Evolutionary conservation across 495 filamentous ascomycete genomes (phyloP).

Genomic region (Annulohypoxylon stygium): DNA sequence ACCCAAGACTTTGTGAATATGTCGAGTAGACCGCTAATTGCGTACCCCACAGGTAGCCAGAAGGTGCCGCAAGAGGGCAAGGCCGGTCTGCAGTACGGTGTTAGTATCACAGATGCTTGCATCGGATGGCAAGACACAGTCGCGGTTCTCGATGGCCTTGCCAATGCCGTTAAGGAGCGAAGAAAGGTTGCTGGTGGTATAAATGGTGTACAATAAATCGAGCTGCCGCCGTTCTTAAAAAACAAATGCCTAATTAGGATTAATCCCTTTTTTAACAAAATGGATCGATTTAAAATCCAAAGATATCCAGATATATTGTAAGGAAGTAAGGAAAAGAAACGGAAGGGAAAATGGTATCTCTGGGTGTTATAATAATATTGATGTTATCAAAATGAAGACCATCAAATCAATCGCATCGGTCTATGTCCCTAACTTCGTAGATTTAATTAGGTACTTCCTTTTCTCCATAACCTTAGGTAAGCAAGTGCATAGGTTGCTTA

Average conservation of each 20-base stretch:
- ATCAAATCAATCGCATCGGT: background rate
- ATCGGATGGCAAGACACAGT: slow-evolving; percentile 97
- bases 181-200: slow-evolving; percentile 59
- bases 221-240: background rate
- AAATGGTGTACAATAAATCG: slow-evolving; percentile 36
- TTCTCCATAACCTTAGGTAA: background rate
- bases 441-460: background rate
- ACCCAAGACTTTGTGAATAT: slow-evolving; percentile 8
- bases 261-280: slow-evolving; percentile 26
- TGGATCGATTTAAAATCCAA: slow-evolving; percentile 5
- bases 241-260: slow-evolving; percentile 5
- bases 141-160: slow-evolving; percentile 79
- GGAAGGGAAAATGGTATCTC: slow-evolving; percentile 15
- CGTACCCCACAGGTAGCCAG: slow-evolving; percentile 74
- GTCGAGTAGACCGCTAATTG: background rate
- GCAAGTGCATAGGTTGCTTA: background rate
- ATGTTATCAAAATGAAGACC: slow-evolving; percentile 9
- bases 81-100: slow-evolving; percentile 88
- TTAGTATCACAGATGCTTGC: slow-evolving; percentile 98
- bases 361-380: background rate
- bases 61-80: slow-evolving; percentile 94
- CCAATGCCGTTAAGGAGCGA: slow-evolving; percentile 80
- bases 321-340: background rate
- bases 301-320: slow-evolving; percentile 28
- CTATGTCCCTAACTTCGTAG: background rate